Evolutionary conservation across 331 rosid genomes (phyloP), one percentile per base, ranked within the genome.

Genomic region (Acacia pycnantha): DNA sequence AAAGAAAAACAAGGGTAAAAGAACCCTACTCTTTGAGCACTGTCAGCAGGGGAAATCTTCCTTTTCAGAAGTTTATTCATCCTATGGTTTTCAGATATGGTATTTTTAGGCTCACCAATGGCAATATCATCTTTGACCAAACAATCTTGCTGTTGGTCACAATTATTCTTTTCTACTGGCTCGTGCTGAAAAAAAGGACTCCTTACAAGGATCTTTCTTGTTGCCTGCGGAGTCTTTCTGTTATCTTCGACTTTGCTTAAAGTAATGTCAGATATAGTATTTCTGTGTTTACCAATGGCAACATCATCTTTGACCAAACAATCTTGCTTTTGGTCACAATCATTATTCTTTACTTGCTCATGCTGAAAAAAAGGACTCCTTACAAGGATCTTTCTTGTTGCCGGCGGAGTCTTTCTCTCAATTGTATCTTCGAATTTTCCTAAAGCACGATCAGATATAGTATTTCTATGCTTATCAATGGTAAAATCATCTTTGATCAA

Each of bases 361-460:
- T 77, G 88, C 88, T 83, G 89, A 75, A 92, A 95, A 82, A 89
- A 88, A 44, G 88, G 74, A 85, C 98, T 93, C 86, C 97, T 93
- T 71, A 91, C 88, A 44, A 86, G 79, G 68, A 86, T 88, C 89
- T 88, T 93, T 85, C 90, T 88, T 41, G 81, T 87, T 29, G 79
- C 90, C 68, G 64, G 85, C 77, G 83, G 88, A 69, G 83, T 73
- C 80, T 91, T 84, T 58, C 83, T 83, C 73, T 88, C 93, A 41
- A 47, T 43, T 18, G 66, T 58, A 75, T 78, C 88, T 29, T 86
- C 33, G 2, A 59, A 29, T 24, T 24, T 73, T 33, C 83, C 53
- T 64, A 86, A 65, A 72, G 81, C 85, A 86, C 74, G 68, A 76
- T 78, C 84, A 19, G 83, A 81, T 77, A 77, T 61, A 64, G 73